Evolutionary conservation across 495 filamentous ascomycete species (phyloP), one percentile per base, ranked within the genome.

Genomic region (Aspergillus indologenus): DNA sequence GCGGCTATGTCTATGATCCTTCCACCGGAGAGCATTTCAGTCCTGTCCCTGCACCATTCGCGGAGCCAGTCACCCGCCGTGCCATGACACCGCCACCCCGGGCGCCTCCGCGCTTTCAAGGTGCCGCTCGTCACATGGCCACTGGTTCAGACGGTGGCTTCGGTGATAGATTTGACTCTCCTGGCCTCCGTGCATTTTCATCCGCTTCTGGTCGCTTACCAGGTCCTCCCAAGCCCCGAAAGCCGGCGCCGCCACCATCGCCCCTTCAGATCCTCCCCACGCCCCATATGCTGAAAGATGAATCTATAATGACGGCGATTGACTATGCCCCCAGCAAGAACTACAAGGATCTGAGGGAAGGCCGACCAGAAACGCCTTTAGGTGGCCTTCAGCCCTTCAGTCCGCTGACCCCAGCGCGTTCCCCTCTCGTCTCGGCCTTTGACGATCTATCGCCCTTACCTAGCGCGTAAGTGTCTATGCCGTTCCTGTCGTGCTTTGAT

Each of bases 61-160:
- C 91, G 15, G 84, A 96, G 70, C 91, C 90, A 11, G 79, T 94
- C 3, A 84, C 80, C 59, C 90, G 94, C 65, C 88, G 94, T 60
- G 95, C 94, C 45, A 98, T 98, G 94, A 98, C 95, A 24, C 94
- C 94, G 26, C 95, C 94, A 18, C 92, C 94, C 20, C 83, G 86
- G 15, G 87, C 84, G 50, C 86, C 85, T 31, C 87, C 90, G 34
- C 83, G 90, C 51, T 90, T 90, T 79, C 81, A 83, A 58, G 81
- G 83, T 44, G 67, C 65, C 50, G 57, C 69, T 50, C 70, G 79
- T 47, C 69, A 82, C 69, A 74, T 75, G 69, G 70, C 78, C 48
- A 75, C 76, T 48, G 71, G 78, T 61, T 79, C 81, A 7, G 70
- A 75, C 15, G 65, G 67, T 52, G 77, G 80, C 29, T 71, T 76